Conservation (phyloP, 2,329 filamentous ascomycete genomes). For the Botrytis fragariae region DNA sequence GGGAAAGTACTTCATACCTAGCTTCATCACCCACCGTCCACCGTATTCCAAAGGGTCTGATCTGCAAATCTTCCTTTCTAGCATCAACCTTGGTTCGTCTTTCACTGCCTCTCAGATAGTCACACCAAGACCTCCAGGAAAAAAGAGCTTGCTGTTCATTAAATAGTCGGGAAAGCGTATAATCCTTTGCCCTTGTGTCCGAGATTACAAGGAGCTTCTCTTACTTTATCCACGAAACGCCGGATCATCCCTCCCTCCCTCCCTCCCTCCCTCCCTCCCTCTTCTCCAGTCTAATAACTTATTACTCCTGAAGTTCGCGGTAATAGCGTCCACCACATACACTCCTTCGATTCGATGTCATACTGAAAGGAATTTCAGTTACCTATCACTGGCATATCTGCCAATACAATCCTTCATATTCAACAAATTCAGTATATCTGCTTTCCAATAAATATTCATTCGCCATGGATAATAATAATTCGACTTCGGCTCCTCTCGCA, state of each 20-base stretch:
- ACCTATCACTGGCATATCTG: conserved; percentile 15
- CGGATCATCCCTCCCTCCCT: not conserved
- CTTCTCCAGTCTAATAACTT: not conserved
- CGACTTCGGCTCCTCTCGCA: conserved; percentile 63
- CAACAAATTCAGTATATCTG: not conserved
- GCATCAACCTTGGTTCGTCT: conserved; percentile 14
- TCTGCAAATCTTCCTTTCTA: conserved; percentile 15
- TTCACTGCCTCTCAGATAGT: not conserved
- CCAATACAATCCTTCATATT: not conserved
- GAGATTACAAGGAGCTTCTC: conserved; percentile 2
- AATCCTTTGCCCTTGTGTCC: not conserved
- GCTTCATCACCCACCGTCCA: conserved; percentile 4
- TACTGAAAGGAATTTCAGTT: conserved; percentile 19
- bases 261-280: conserved; percentile 2
- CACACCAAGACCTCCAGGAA: not conserved
- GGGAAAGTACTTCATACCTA: conserved; percentile 14
- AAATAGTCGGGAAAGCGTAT: not conserved
- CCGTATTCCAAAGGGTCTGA: conserved; percentile 19
- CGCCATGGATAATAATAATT: conserved; percentile 45
- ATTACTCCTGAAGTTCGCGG: conserved; percentile 14
- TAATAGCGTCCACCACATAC: conserved; percentile 13
- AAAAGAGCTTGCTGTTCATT: not conserved
- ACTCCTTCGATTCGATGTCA: conserved; percentile 17
- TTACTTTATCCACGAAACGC: not conserved
- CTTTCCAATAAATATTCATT: not conserved